Base-by-base conservation (phyloP, 768 basidiomycete genomes). In the Tylopilus subfusipes region DNA sequence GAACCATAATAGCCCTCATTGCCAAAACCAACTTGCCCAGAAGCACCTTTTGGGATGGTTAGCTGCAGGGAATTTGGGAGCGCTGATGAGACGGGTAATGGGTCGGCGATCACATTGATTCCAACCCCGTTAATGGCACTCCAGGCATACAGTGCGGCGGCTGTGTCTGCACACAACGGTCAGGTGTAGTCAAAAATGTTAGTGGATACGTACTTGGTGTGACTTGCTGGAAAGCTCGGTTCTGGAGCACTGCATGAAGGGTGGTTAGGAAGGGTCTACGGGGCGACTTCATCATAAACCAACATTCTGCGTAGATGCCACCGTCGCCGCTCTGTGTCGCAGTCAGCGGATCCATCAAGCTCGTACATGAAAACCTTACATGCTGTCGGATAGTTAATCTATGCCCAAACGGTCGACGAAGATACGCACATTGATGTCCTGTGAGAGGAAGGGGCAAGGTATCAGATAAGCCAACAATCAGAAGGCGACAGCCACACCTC, bases 141-240 rank as follows among this genome's bases (percentile, higher is more conserved):
- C 85, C 86, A 88, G 0, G 78, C 76, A 24, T 62, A 73, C 2
- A 86, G 69, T 7, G 85, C 78, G 0, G 64, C 73, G 1, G 72
- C 33, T 7, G 80, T 80, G 53, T 75, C 82, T 82, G 47, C n/a
- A 19, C 5, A 29, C 38, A 13, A 6, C 4, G 4, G 22, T 64
- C 14, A 50, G 47, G 12, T 25, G 19, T n/a, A n/a, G n/a, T n/a
- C n/a, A n/a, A n/a, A 45, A 6, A 11, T 36, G 14, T 46, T 3
- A 21, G 21, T 27, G 5, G 14, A 27, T 10, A 46, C 70, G 7
- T 62, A 81, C 83, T 74, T 19, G 84, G 78, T 4, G 77, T 74
- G 27, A 85, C 82, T 56, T 81, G 74, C 60, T 87, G 85, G 65
- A 87, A 85, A 2, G 85, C 85, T n/a, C 85, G 74, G 60, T 88